Evolutionary conservation across 2,329 filamentous ascomycete species (phyloP).

Genomic region (Alternaria ventricosa): DNA sequence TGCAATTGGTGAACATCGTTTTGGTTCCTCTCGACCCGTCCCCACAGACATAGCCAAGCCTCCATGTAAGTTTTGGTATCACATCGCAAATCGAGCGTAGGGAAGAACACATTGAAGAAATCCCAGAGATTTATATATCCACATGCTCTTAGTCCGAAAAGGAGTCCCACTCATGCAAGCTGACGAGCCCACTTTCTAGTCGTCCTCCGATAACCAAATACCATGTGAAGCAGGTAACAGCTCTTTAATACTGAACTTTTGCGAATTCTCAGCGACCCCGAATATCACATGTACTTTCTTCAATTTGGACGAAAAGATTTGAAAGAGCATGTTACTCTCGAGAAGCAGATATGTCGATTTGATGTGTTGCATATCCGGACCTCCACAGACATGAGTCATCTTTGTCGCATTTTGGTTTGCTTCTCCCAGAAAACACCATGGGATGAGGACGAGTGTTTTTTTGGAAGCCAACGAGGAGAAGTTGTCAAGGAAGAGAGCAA

Average conservation of each 20-base stretch:
- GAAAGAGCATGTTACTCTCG: background rate
- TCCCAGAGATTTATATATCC: background rate
- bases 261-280: background rate
- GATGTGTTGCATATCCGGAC: no score
- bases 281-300: background rate
- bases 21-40: no score
- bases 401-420: background rate
- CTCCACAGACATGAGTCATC: background rate
- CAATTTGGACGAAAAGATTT: background rate
- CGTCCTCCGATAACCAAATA: background rate
- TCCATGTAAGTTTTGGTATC: no score
- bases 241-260: background rate
- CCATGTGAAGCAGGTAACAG: background rate
- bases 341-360: no score
- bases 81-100: background rate
- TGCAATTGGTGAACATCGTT: no score
- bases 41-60: no score
- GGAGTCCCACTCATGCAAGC: background rate
- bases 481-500: background rate
- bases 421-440: background rate
- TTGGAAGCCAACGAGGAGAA: background rate
- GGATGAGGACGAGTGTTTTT: no score
- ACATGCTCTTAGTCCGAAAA: background rate
- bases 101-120: background rate
- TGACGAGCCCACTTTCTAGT: background rate